A percentile compares a stretch with the other conserved stretches of the same genome.
These are phyloP conservation scores for Croton setiger DNA, from an alignment of 441 rosid species.

Conservation along the genomic window DNA sequence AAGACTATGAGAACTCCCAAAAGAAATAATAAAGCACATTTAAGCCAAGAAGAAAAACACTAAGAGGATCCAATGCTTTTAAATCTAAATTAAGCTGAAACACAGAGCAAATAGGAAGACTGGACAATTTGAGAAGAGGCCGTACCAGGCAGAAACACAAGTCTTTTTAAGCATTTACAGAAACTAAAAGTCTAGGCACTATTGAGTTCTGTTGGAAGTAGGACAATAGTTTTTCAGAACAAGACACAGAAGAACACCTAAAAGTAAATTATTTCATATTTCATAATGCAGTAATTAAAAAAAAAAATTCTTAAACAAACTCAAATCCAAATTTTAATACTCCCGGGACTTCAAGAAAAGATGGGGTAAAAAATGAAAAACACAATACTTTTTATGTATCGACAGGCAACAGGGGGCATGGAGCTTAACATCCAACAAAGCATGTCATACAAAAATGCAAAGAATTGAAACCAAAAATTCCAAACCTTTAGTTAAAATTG, in stretches of 20 bases:
- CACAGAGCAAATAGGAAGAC: background rate
- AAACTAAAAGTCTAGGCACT: background rate
- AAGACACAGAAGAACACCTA: background rate
- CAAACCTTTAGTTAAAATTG: background rate
- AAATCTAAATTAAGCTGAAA: background rate
- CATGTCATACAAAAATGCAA: conserved; percentile 17
- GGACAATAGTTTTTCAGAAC: background rate
- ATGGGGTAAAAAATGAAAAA: background rate
- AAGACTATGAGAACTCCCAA: conserved; percentile 17
- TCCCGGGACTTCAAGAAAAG: background rate
- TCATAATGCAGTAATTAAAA: background rate
- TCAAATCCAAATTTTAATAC: background rate
- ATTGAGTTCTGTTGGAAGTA: background rate
- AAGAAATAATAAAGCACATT: background rate
- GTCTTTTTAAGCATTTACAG: background rate
- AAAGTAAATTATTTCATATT: background rate
- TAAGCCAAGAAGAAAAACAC: conserved; percentile 6
- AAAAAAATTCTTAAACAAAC: background rate
- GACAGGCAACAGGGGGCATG: conserved; percentile 3
- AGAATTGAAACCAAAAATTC: background rate
- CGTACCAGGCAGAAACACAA: background rate
- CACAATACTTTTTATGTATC: background rate
- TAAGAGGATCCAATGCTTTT: background rate
- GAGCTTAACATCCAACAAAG: conserved; percentile 14
- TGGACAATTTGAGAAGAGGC: background rate